A percentile compares a stretch with the other conserved stretches of the same genome.
Conservation (phyloP, 352 stramenopile species). For the Discostella stelligera region DNA sequence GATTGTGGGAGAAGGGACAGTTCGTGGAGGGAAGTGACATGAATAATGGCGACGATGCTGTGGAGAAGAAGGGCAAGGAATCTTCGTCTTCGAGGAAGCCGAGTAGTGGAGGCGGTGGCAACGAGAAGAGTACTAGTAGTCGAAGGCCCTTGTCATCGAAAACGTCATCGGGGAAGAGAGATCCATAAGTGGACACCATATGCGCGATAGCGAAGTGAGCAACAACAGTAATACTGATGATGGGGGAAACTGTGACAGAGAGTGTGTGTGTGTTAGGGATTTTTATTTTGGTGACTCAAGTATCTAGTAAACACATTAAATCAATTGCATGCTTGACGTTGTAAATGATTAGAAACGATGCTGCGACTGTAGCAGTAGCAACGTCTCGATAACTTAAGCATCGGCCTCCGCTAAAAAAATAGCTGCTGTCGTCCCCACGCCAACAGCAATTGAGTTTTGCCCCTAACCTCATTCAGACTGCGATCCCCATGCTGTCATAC, state of each 20-base stretch:
- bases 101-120: background rate
- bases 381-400: no score
- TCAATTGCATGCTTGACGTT: no score
- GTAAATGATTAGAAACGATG: no score
- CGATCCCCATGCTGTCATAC: no score
- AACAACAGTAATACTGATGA: background rate
- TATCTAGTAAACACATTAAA: background rate
- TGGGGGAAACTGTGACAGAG: background rate
- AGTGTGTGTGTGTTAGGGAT: background rate
- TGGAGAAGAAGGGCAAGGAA: background rate
- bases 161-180: background rate
- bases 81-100: background rate
- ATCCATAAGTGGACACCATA: background rate
- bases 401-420: no score
- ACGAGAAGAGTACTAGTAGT: background rate
- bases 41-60: constrained; percentile 1
- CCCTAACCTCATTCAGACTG: no score
- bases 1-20: constrained; percentile 35
- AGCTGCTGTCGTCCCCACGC: no score
- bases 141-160: background rate
- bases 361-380: no score
- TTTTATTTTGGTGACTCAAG: no score
- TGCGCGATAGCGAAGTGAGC: background rate
- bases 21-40: constrained; percentile 41
- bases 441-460: no score